Base-by-base conservation (phyloP, 495 filamentous ascomycete species). In the Terfezia claveryi region DNA sequence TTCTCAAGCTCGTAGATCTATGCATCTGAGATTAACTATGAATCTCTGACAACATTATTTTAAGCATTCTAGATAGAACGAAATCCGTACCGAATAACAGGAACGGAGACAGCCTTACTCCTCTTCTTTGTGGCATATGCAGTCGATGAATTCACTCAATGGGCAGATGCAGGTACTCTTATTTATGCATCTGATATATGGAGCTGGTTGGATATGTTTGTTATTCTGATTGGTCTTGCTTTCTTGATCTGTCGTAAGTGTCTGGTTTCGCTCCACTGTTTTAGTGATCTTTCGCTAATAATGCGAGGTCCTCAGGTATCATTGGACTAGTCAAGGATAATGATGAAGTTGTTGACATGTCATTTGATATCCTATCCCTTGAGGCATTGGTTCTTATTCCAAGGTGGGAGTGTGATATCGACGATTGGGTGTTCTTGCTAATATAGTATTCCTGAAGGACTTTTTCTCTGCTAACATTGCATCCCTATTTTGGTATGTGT, bases 341-440 rank as follows among this genome's bases (percentile, higher is more conserved):
- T 57, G 65, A 70, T 44, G 67, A 69, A 8, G 77, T 89, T 16
- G 82, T 82, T 49, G 81, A 91, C 57, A 70, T 80, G 0, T 78
- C 84, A 36, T 94, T 95, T 62, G 87, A 96, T 63, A 80, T 95
- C 54, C 70, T 96, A 10, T 83, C 85, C 0, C 70, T 95, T 37
- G 86, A 93, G 69, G 89, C 87, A 6, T 70, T 96, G 14, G 86
- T 96, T 62, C 76, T 96, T 62, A 82, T 94, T 36, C 89, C 89
- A 36, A 76, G 86, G 71, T 72, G 68, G 62, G 65, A 56, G 55
- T 51, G 50, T 32, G 0, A 17, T 38, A 46, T 56, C 23, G 12
- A 36, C 32, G 8, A 38, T 41, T 32, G 27, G 11, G n/a, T 23
- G 51, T n/a, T 20, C 23, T 46, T 38, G 27, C 44, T 38, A 37